Conservation (phyloP, 306 rosid genomes). For the Malus sylvestris region DNA sequence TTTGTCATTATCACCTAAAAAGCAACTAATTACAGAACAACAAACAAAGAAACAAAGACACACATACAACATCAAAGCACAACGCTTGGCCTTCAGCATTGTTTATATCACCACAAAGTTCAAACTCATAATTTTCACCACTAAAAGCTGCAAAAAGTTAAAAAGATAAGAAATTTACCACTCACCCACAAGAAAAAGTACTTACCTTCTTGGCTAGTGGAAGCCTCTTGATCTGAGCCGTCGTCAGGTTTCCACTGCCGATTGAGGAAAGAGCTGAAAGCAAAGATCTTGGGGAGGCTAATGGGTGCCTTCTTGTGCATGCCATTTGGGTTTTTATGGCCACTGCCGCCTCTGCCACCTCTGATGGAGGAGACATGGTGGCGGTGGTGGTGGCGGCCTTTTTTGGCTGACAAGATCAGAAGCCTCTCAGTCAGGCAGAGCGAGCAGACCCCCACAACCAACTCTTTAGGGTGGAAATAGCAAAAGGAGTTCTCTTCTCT, state of each 20-base stretch:
- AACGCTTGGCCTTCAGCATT: background rate
- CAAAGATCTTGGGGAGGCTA: slow-evolving; percentile 77
- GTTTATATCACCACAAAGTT: background rate
- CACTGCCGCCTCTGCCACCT: slow-evolving; percentile 7
- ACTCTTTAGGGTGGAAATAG: slow-evolving; percentile 75
- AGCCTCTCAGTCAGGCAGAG: slow-evolving; percentile 80
- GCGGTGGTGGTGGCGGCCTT: slow-evolving; percentile 24
- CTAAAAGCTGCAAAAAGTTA: background rate
- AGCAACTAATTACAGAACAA: background rate
- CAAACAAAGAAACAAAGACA: background rate
- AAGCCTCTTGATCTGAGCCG: slow-evolving; percentile 32
- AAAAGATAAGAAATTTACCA: background rate
- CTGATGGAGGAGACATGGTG: slow-evolving; percentile 20
- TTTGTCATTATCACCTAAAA: slow-evolving; percentile 6
- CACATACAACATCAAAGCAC: background rate
- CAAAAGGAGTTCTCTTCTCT: slow-evolving; percentile 59
- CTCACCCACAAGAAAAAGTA: background rate
- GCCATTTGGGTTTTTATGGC: slow-evolving; percentile 16
- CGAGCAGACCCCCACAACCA: slow-evolving; percentile 74
- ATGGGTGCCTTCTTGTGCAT: slow-evolving; percentile 28
- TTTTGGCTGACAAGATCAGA: slow-evolving; percentile 56
- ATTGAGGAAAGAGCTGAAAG: slow-evolving; percentile 68
- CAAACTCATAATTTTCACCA: background rate
- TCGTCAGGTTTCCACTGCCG: slow-evolving; percentile 53
- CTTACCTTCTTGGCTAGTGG: slow-evolving; percentile 89